phyloP scores from a whole-genome alignment of 2,329 filamentous ascomycete species.

The Apiospora arundinis region DNA sequence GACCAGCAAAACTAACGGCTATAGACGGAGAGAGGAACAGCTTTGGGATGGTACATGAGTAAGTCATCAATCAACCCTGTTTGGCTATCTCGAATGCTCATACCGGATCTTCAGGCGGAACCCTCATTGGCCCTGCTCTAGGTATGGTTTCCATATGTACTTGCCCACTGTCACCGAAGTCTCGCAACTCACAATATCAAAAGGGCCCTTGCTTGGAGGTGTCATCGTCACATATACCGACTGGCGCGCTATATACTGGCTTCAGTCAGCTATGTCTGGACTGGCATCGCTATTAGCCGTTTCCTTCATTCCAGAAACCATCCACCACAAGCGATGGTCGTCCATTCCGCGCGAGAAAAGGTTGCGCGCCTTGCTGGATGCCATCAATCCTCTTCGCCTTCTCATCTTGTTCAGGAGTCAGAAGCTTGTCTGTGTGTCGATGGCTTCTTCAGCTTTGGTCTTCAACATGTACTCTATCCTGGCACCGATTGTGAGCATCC shows the following conservation, averaged over 20 bases:
- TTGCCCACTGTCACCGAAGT: not conserved
- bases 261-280: slow-evolving; percentile 40
- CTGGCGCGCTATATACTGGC: slow-evolving; percentile 42
- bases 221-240: slow-evolving; percentile 39
- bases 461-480: slow-evolving; percentile 15
- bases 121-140: slow-evolving; percentile 48
- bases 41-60: slow-evolving; percentile 12
- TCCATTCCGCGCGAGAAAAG: not conserved
- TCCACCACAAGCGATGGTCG: slow-evolving; percentile 1
- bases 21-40: slow-evolving; percentile 13
- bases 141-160: slow-evolving; percentile 34
- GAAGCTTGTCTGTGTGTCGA: slow-evolving; percentile 7
- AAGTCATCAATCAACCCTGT: not conserved
- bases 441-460: slow-evolving; percentile 2
- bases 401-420: not conserved
- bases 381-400: not conserved
- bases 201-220: slow-evolving; percentile 40
- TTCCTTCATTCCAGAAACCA: slow-evolving; percentile 32
- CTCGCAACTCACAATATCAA: not conserved
- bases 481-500: not conserved
- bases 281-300: slow-evolving; percentile 37
- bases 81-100: slow-evolving; percentile 24
- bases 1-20: not conserved
- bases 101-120: slow-evolving; percentile 49
- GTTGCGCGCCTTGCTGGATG: not conserved